Evolutionary conservation across 225 moss, liverwort and hornwort species (phyloP).

Genomic region (Bryum argenteum): DNA sequence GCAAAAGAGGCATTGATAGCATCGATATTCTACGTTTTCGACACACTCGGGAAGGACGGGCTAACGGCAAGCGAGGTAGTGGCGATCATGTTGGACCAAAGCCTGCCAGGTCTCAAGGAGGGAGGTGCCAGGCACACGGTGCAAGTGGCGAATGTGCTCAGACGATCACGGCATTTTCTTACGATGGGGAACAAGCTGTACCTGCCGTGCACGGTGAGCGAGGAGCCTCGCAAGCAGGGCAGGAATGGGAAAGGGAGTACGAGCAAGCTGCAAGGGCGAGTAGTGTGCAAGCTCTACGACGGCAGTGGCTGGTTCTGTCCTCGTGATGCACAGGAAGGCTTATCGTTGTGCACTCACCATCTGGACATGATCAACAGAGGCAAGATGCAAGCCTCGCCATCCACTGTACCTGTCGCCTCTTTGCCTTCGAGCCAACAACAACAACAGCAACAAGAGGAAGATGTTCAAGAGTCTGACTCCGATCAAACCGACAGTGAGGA

Average conservation of each 20-base stretch:
- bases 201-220: conserved; percentile 38
- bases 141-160: conserved; percentile 61
- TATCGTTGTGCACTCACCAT: conserved; percentile 50
- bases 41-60: conserved; percentile 47
- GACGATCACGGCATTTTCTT: conserved; percentile 53
- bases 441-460: background rate
- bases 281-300: conserved; percentile 58
- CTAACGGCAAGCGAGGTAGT: conserved; percentile 65
- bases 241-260: conserved; percentile 29
- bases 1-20: conserved; percentile 58
- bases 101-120: conserved; percentile 56
- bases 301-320: conserved; percentile 61
- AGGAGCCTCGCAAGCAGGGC: conserved; percentile 26
- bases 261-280: conserved; percentile 27
- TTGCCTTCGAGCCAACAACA: conserved; percentile 9
- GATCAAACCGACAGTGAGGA: conserved; percentile 38
- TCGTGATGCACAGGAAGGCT: conserved; percentile 35
- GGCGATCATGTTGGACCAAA: conserved; percentile 49
- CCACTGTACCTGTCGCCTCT: background rate
- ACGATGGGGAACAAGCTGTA: conserved; percentile 57
- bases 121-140: conserved; percentile 65
- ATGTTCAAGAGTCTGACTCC: conserved; percentile 29
- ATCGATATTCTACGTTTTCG: conserved; percentile 61
- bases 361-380: conserved; percentile 46
- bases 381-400: background rate